Base-by-base conservation (phyloP, 2,329 filamentous ascomycete species). In the Xylaria sp. region DNA sequence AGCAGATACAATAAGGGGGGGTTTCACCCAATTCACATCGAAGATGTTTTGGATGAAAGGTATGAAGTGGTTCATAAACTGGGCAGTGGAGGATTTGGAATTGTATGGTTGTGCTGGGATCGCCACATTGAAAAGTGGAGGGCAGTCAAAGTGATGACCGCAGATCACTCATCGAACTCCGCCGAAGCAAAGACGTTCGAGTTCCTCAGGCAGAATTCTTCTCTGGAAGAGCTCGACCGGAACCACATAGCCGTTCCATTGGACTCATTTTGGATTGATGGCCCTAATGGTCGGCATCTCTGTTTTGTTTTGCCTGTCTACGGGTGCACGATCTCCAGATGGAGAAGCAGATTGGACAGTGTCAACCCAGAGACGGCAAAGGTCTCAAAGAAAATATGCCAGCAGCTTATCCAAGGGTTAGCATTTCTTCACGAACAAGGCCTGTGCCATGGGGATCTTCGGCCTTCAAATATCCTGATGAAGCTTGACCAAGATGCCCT, bases 31-130 rank as follows among this genome's bases (percentile, higher is more conserved):
- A 44, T 71, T 6, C 26, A 64, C 13, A 40, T 71, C 4, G 58
- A 42, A 4, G 69, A 71, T 36, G 36, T 62, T 5, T 42, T 69
- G 6, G 54, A 59, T 23, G 56, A 49, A 1, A 62, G 66, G 31
- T 71, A 53, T 11, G 57, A 69, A n/a, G 58, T 69, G 17, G 15
- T 54, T 11, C 59, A 69, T 44, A 71, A 71, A 26, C 53, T 71
- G 11, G 69, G 66, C 6, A 23, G 15, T 28, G 66, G 69, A 9
- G 66, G 66, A 5, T 65, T 59, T 36, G 66, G 48, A 2, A 71
- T 48, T 2, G 66, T 71, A 10, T 71, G 69, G 69, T 17, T 69
- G 2, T 69, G 66, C n/a, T 33, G 44, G 17, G 63, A 71, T n/a
- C 28, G 1, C 15, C 10, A n/a, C 0, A 4, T 31, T 1, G 26